Base-by-base conservation (phyloP, 345 rosid species). In the Orychophragmus violaceus region DNA sequence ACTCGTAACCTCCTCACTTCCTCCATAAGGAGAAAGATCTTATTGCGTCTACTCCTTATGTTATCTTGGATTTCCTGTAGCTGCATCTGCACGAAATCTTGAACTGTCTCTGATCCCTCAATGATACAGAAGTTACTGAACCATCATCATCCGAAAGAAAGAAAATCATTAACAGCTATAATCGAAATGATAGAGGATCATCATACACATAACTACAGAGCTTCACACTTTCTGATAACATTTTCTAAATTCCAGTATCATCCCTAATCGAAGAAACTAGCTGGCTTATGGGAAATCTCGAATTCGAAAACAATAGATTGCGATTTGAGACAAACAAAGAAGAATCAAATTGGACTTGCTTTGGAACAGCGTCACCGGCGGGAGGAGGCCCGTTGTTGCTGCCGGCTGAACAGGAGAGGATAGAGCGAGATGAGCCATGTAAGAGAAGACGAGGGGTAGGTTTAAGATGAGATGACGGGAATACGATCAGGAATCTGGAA, bases 11-110 rank as follows among this genome's bases (percentile, higher is more conserved):
- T 87, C 82, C 98, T 86, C 3, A 89, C 85, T 96, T 93, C 98
- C 77, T 93, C 98, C 98, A 93, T 93, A 66, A 93, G 98, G 14
- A 93, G 91, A 81, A 93, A 93, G 27, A 87, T 89, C 82, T 85
- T 93, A 68, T 85, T 87, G 50, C 98, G 95, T 79, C 96, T 78
- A 58, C 91, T 90, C 86, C 76, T 79, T 25, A 93, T 93, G 73
- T 76, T 87, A 63, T 89, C 97, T 41, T 93, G 83, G 19, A 93
- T 87, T 72, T 93, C 97, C 81, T 74, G 83, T 37, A 72, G 62
- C 82, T 85, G 97, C 98, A 93, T 89, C 90, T 86, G 86, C 62
- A 78, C 77, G 27, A 93, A 89, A 79, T 89, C 96, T 75, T 82
- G 88, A n/a, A 85, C 86, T 14, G 91, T 86, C 76, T 89, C 95